Evolutionary conservation across 768 basidiomycete species (phyloP).

Genomic region (Russula olivacea): DNA sequence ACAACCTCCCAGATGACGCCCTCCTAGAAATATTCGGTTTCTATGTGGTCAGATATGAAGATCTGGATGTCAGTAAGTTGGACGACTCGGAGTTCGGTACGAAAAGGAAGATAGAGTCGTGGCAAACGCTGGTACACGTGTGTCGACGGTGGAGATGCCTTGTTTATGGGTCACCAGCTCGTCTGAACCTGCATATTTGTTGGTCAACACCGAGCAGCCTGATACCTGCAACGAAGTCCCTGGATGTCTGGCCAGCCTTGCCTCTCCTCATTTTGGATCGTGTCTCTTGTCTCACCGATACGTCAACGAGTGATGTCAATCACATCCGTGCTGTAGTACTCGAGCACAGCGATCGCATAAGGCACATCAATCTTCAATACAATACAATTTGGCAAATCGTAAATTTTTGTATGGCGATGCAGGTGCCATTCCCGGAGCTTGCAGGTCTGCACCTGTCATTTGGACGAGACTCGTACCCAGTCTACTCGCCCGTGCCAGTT

Average conservation of each 20-base stretch:
- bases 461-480: too few relatives aligned
- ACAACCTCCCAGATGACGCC: too few relatives aligned
- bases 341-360: background rate
- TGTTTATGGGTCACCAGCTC: background rate
- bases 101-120: background rate
- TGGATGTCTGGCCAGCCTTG: background rate
- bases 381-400: too few relatives aligned
- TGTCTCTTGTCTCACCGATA: too few relatives aligned
- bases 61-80: too few relatives aligned
- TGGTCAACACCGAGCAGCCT: too few relatives aligned
- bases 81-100: too few relatives aligned
- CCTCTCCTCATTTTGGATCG: background rate
- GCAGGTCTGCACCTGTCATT: background rate
- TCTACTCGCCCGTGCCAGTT: too few relatives aligned
- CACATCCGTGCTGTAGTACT: background rate
- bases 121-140: background rate
- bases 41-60: too few relatives aligned
- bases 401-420: background rate
- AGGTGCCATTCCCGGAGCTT: background rate
- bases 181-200: background rate
- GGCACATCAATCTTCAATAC: accelerated
- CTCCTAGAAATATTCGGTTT: too few relatives aligned
- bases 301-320: background rate
- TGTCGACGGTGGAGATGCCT: background rate
- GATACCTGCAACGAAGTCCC: too few relatives aligned